Evolutionary conservation across 1,284 basidiomycete species (phyloP).

Genomic region (Cryptococcus maquisensis): DNA sequence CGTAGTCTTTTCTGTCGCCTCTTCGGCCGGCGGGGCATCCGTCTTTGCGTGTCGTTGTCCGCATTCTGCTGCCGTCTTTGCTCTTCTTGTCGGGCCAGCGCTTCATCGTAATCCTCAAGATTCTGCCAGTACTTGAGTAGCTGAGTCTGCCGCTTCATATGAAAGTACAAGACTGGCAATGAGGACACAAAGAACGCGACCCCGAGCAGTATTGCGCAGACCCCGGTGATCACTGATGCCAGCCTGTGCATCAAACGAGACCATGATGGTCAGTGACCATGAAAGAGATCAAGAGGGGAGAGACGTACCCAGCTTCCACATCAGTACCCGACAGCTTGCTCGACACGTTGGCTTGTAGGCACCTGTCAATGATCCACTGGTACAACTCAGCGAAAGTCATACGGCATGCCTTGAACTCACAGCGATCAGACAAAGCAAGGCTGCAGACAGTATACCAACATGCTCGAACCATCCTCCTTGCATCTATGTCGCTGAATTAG

Average conservation of each 20-base stretch:
- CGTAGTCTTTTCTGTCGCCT: neutral
- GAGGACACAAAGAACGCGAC: constrained; percentile 15
- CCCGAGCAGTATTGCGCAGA: constrained; percentile 8
- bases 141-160: constrained; percentile 15
- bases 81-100: constrained; percentile 3
- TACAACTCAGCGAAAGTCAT: neutral
- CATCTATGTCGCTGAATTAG: constrained; percentile 1
- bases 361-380: constrained; percentile 25
- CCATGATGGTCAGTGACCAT: neutral
- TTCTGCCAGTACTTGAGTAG: constrained; percentile 12
- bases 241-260: constrained; percentile 3
- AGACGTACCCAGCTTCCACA: constrained; percentile 14
- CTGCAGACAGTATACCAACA: constrained; percentile 10
- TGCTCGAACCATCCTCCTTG: constrained; percentile 23
- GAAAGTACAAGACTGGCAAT: constrained; percentile 17
- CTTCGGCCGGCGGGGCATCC: neutral
- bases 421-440: constrained; percentile 10
- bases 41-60: neutral
- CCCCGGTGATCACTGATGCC: constrained; percentile 13
- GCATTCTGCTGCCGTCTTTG: neutral
- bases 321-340: constrained; percentile 6
- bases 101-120: constrained; percentile 11
- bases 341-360: constrained; percentile 8
- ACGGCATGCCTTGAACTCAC: constrained; percentile 7
- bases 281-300: neutral